These are phyloP conservation scores for Hypomontagnella submonticulosa DNA, from an alignment of 495 filamentous ascomycete species.

Conservation along the genomic window DNA sequence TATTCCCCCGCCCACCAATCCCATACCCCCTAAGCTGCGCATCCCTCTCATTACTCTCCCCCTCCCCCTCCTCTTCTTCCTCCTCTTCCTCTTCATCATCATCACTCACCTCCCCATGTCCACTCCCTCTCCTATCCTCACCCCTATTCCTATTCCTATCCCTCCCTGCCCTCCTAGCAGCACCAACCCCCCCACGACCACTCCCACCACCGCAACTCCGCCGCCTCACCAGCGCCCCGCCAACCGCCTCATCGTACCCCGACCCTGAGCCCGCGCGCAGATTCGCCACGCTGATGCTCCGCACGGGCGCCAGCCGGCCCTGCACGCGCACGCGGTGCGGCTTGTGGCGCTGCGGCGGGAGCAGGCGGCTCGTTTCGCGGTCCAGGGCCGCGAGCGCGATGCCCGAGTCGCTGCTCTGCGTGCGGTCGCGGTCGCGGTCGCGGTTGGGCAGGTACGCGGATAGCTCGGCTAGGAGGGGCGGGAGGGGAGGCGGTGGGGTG, in stretches of 20 bases:
- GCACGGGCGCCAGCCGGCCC: slow-evolving; percentile 50
- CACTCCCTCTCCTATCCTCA: slow-evolving; percentile 12
- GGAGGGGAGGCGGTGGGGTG: slow-evolving; percentile 48
- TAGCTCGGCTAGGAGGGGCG: slow-evolving; percentile 55
- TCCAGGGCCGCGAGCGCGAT: slow-evolving; percentile 58
- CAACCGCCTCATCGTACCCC: slow-evolving; percentile 35
- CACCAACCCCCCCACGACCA: slow-evolving; percentile 21
- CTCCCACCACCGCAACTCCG: slow-evolving; percentile 28
- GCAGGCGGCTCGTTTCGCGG: slow-evolving; percentile 54
- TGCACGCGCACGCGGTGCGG: slow-evolving; percentile 52
- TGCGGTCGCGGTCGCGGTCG: slow-evolving; percentile 42
- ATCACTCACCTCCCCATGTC: slow-evolving; percentile 25
- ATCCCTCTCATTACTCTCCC: slow-evolving; percentile 43
- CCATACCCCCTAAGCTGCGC: slow-evolving; percentile 53
- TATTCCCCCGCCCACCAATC: slow-evolving; percentile 55
- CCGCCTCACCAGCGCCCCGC: slow-evolving; percentile 17
- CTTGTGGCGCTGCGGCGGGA: slow-evolving; percentile 41
- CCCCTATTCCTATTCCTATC: background rate
- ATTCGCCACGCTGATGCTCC: slow-evolving; percentile 46
- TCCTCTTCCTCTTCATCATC: background rate
- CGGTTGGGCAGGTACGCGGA: slow-evolving; percentile 62
- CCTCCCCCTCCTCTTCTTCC: slow-evolving; percentile 16
- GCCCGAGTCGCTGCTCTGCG: slow-evolving; percentile 27
- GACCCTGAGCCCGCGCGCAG: slow-evolving; percentile 19
- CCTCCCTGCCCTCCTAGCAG: too few species aligned